Evolutionary conservation across 1,139 yeast species (phyloP), one percentile per base, ranked within the genome.

Genomic region (Debaryomycetaceae sp.): DNA sequence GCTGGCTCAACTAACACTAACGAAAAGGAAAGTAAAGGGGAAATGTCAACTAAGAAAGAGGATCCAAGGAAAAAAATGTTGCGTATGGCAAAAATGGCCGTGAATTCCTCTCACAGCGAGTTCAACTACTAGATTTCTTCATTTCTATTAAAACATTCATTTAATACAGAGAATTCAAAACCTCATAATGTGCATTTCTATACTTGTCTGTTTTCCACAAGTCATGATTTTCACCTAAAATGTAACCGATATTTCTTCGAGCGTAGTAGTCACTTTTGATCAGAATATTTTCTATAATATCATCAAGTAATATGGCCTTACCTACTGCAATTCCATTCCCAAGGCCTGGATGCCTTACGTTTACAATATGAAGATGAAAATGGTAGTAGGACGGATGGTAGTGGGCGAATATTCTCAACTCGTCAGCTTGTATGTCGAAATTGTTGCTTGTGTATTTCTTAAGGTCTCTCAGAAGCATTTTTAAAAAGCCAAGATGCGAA

Each of bases 311-410:
- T 17, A 89, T 72, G 1, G 97, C 96, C 55, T 86, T 87, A 1
- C 98, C 98, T 8, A 80, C 82, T 11, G 81, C 71, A 41, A 83
- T 77, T 2, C 91, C 87, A 48, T 79, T 80, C 6, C 90, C 93
- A 41, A 84, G 60, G 0, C 95, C 96, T 1, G 83, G 81, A 53
- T 87, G 87, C 23, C 68, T 73, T 6, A 87, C 73, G 55, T 85
- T 86, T 23, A 90, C 96, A n/a, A 87, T 83, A 59, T 93, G 99
- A 34, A 93, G 76, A 61, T 93, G 99, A 71, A 93, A 84, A 59
- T 93, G 98, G 59, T 93, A 93, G 62, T 93, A 93, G 0, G 97
- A 87, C 0, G 99, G 99, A 51, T 91, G 98, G 62, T 93, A 90
- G 62, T 90, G 98, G 42, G 90, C 75, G 59, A 85, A 91, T 1